Evolutionary conservation across 1,139 yeast genomes (phyloP), one percentile per base, ranked within the genome.

Genomic region (Candida frijolesensis): DNA sequence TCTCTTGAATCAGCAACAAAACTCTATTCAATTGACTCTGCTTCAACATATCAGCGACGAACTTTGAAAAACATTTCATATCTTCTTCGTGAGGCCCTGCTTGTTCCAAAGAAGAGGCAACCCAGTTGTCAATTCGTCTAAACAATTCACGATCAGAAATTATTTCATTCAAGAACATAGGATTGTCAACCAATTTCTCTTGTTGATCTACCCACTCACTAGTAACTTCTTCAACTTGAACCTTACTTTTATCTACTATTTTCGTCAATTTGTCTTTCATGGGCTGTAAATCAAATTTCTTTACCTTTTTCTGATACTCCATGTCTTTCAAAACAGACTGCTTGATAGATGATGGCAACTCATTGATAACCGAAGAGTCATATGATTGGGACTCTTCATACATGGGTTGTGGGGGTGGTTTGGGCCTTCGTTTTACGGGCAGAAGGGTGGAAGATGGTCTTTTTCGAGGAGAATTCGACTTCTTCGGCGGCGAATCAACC

Each of bases 51-150:
- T 51, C 53, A 16, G 50, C 44, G 9, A 74, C 45, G 54, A 70
- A 73, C 0, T 52, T 53, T 1, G 54, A 61, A 51, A 83, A 79
- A 11, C 74, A 58, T 1, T 57, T 56, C 2, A 83, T 66, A 59
- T 87, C 94, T 34, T 79, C 85, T 3, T 58, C 60, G 58, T 83
- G 85, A 0, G 92, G 91, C 0, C 88, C 87, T 30, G 68, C 68
- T 30, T 67, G 71, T n/a, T 64, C 55, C 4, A 75, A 51, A 0
- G 85, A 74, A 44, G 67, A 65, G 4, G 54, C 54, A 0, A 85
- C 69, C 92, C 92, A 86, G 0, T 67, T 63, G 2, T 64, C 60
- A 3, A 85, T 49, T 49, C 74, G 60, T 1, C 51, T 37, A 34
- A 70, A 66, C 39, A 84, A 64, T 3, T 76, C 75, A 11, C 41